Conservation (phyloP, 2,329 filamentous ascomycete species). For the Alternaria sp. region DNA sequence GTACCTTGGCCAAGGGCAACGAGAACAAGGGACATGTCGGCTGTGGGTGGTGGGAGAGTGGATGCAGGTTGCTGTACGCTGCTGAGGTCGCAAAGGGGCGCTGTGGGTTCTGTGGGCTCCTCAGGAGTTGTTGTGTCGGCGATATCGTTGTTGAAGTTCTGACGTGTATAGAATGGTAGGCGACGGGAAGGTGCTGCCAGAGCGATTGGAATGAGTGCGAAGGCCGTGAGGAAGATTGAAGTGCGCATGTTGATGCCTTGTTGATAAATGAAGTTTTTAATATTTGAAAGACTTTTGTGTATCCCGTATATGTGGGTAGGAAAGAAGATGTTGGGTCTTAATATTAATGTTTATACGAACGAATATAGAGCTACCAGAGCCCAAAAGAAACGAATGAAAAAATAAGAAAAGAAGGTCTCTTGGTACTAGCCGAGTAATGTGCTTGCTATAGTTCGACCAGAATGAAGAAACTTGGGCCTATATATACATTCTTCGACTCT, state of each 20-base stretch:
- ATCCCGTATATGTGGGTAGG: background rate
- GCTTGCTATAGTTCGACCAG: slow-evolving; percentile 8
- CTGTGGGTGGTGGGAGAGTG: slow-evolving; percentile 35
- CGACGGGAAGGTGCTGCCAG: slow-evolving; percentile 33
- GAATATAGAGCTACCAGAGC: slow-evolving; percentile 47
- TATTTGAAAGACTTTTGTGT: slow-evolving; percentile 9
- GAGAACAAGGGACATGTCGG: slow-evolving; percentile 52
- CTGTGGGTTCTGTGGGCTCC: background rate
- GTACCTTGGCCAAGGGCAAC: slow-evolving; percentile 59
- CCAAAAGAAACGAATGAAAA: slow-evolving; percentile 32
- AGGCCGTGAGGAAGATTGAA: slow-evolving; percentile 28
- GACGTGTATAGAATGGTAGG: slow-evolving; percentile 23
- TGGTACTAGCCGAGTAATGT: slow-evolving; percentile 10
- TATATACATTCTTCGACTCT: slow-evolving; percentile 21
- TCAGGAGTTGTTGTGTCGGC: slow-evolving; percentile 2
- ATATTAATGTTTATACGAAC: slow-evolving; percentile 13
- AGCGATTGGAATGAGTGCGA: slow-evolving; percentile 37
- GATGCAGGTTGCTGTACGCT: slow-evolving; percentile 37
- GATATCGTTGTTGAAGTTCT: slow-evolving; percentile 22
- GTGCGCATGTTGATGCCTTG: slow-evolving; percentile 34
- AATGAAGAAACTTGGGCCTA: slow-evolving; percentile 18
- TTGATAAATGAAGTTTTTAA: slow-evolving; percentile 2
- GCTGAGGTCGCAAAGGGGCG: slow-evolving; percentile 37
- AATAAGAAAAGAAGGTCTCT: slow-evolving; percentile 21
- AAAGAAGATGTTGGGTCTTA: slow-evolving; percentile 3